These are phyloP conservation scores for Cordyceps fumosorosea DNA, from an alignment of 2,329 filamentous ascomycete genomes.

Conservation along the genomic window DNA sequence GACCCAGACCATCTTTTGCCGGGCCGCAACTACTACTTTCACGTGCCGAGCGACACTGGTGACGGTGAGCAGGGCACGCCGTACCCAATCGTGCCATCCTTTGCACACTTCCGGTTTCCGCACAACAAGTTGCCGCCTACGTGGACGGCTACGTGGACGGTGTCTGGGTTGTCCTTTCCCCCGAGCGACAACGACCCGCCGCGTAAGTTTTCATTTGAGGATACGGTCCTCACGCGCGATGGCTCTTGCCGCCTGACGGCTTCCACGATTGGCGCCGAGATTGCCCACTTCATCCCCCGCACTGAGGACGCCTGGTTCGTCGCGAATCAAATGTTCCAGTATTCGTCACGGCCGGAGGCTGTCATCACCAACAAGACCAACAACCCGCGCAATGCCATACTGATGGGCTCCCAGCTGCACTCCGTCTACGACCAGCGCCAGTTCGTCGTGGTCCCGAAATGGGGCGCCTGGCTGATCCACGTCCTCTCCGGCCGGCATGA, in stretches of 20 bases:
- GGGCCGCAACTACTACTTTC: neutral
- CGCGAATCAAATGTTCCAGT: neutral
- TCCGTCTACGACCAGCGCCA: neutral
- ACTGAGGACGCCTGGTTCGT: neutral
- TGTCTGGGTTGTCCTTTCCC: neutral
- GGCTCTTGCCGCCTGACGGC: neutral
- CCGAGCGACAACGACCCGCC: neutral
- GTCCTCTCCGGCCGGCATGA: neutral
- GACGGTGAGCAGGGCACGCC: neutral
- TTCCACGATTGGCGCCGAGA: neutral
- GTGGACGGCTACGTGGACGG: slow-evolving; percentile 1
- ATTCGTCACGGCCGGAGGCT: neutral
- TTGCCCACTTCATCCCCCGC: neutral
- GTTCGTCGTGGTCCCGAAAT: neutral
- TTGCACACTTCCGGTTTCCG: neutral
- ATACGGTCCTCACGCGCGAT: neutral
- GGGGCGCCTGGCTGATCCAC: neutral
- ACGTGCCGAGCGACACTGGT: neutral
- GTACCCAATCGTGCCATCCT: slow-evolving; percentile 1
- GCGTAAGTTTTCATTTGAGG: neutral
- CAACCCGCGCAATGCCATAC: neutral
- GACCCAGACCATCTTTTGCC: neutral
- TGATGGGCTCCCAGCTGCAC: neutral
- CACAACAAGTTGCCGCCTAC: neutral
- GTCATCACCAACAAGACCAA: neutral